Evolutionary conservation across 768 basidiomycete species (phyloP).

Genomic region (Podaxis rugospora): DNA sequence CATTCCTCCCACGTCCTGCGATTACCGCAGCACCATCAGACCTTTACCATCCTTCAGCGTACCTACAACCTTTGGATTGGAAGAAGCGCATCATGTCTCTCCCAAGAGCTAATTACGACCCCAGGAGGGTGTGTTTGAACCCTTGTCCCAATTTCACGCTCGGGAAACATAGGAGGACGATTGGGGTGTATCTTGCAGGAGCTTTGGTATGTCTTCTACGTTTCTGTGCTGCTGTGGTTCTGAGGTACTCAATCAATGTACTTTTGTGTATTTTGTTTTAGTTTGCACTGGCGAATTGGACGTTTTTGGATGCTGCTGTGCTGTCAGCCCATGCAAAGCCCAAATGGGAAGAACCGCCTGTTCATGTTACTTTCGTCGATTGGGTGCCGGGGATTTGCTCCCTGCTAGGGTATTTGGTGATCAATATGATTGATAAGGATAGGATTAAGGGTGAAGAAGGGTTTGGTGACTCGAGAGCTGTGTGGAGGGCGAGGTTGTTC

Average conservation of each 20-base stretch:
- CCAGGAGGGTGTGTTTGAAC: constrained; percentile 82
- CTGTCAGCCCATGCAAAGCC: constrained; percentile 82
- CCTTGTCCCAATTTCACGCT: constrained; percentile 76
- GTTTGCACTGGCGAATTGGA: constrained; percentile 96
- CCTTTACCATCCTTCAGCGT: constrained; percentile 9
- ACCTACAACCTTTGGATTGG: constrained; percentile 3
- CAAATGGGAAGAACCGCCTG: constrained; percentile 57
- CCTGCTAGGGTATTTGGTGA: constrained; percentile 85
- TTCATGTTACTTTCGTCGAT: constrained; percentile 88
- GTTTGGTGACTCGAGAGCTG: constrained; percentile 77
- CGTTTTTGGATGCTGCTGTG: constrained; percentile 90
- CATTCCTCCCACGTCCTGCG: constrained; percentile 16
- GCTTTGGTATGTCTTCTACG: constrained; percentile 64
- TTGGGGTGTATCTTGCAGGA: constrained; percentile 90
- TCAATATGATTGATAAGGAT: constrained; percentile 95
- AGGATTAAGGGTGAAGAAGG: constrained; percentile 75
- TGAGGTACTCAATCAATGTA: neutral
- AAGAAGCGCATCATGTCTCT: constrained; percentile 42
- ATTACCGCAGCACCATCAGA: constrained; percentile 10
- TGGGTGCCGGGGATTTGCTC: constrained; percentile 98
- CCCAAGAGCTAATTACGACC: constrained; percentile 76
- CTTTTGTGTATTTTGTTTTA: constrained; percentile 24
- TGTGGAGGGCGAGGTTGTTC: constrained; percentile 88
- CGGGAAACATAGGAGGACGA: constrained; percentile 72
- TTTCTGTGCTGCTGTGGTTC: neutral